Percentiles rank a stretch among this genome's conserved stretches.
phyloP scores from a whole-genome alignment of 106 monocot species.

The Dioscorea zingiberensis region DNA sequence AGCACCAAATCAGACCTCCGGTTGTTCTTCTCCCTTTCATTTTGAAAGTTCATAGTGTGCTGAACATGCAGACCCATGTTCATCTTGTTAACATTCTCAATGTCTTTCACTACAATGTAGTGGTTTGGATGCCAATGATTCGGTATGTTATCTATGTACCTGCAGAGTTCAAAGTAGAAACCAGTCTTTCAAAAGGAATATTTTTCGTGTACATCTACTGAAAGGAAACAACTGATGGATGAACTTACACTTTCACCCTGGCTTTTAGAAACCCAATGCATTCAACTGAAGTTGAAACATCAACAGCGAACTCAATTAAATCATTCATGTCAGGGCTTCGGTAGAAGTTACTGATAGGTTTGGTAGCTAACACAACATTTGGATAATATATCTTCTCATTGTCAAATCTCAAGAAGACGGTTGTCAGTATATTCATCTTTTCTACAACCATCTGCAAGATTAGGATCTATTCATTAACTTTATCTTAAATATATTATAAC shows the following conservation, averaged over 20 bases:
- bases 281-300: constrained; percentile 77
- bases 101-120: constrained; percentile 54
- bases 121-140: constrained; percentile 71
- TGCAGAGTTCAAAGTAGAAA: constrained; percentile 19
- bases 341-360: constrained; percentile 97
- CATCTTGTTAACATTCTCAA: constrained; percentile 65
- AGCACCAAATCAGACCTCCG: constrained; percentile 58
- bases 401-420: constrained; percentile 81
- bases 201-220: too few relatives aligned
- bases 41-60: constrained; percentile 91
- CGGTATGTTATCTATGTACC: constrained; percentile 72
- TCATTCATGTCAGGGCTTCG: constrained; percentile 96
- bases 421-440: constrained; percentile 96
- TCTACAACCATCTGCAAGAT: constrained; percentile 81
- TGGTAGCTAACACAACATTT: constrained; percentile 66
- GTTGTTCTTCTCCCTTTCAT: constrained; percentile 54
- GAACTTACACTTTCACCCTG: constrained; percentile 19
- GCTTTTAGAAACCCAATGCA: constrained; percentile 70
- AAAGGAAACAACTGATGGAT: too few relatives aligned
- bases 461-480: background rate
- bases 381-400: constrained; percentile 96
- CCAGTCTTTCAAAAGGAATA: too few relatives aligned
- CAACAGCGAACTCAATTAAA: constrained; percentile 64
- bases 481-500: too few relatives aligned
- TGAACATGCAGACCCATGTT: constrained; percentile 52